Base-by-base conservation (phyloP, 2,329 filamentous ascomycete species). In the Xylariaceae sp. region DNA sequence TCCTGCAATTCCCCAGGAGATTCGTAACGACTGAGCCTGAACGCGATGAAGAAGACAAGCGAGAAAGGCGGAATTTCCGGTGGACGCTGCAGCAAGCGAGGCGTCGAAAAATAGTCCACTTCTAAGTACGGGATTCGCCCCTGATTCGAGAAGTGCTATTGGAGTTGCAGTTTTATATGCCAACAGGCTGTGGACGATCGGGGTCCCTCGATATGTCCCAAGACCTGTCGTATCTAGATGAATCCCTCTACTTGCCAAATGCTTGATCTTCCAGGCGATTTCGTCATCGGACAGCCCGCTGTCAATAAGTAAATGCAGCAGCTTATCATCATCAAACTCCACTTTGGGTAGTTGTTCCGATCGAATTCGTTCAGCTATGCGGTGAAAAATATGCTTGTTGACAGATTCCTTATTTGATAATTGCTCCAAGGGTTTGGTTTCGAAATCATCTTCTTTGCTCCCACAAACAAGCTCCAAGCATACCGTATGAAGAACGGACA, bases 101-200 rank as follows among this genome's bases (percentile, higher is more conserved):
- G 39, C 39, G 27, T 42, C 36, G 6, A 34, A 39, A 2, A 20
- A 3, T 22, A 3, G n/a, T 8, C 2, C 4, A 4, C 5, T 12
- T 21, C 14, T 21, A 1, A 22, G 1, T 14, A 5, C 19, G 12
- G 44, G 44, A 16, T 46, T 29, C 3, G 44, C 44, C 22, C 44
- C 44, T 22, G 38, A 35, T 34, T 37, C 12, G 35, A 46, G 38
- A 20, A 46, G 38, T 6, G 20, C 21, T 19, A 42, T n/a, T 25
- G 44, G 33, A 38, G 21, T 35, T 7, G 25, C 25, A 6, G 25
- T 34, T 16, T 23, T 29, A 3, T 6, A 12, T 8, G 10, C 3
- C 2, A 4, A 0, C 14, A 46, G 3, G 20, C n/a, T 38, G 10
- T 2, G 4, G 10, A 21, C 21, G 2, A 46, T 21, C 38, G 19